These are phyloP conservation scores for Plasmodium blacklocki DNA, from an alignment of 169 alveolate species.

Conservation along the genomic window DNA sequence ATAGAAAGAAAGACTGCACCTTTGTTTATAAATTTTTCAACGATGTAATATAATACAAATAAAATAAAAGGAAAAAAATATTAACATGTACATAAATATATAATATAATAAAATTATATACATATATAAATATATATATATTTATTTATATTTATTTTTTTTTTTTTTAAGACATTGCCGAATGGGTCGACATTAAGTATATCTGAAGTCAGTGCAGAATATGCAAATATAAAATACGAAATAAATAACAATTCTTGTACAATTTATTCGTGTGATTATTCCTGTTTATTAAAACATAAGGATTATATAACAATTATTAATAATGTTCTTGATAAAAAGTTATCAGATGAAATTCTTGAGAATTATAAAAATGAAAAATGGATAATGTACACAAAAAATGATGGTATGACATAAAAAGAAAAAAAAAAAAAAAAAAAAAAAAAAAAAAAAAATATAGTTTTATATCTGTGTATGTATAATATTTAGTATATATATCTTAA, in stretches of 20 bases:
- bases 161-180: constrained; percentile 1
- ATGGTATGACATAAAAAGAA: constrained; percentile 11
- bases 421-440: neutral
- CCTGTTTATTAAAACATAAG: neutral
- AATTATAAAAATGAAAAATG: constrained; percentile 26
- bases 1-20: constrained; percentile 51
- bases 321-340: constrained; percentile 18
- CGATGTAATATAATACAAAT: constrained; percentile 14
- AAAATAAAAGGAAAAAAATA: neutral
- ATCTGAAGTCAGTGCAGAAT: constrained; percentile 28
- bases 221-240: constrained; percentile 32
- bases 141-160: neutral
- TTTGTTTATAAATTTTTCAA: constrained; percentile 19
- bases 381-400: constrained; percentile 49
- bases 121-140: neutral
- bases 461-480: neutral
- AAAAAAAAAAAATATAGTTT: neutral
- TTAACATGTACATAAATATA: neutral
- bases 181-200: neutral
- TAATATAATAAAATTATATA: neutral
- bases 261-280: neutral
- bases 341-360: constrained; percentile 14
- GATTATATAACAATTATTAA: constrained; percentile 5
- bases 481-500: neutral
- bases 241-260: constrained; percentile 10